A percentile compares a stretch with the other conserved stretches of the same genome.
Evolutionary conservation across 768 basidiomycete species (phyloP).

Genomic region (Lyophyllum shimeji): DNA sequence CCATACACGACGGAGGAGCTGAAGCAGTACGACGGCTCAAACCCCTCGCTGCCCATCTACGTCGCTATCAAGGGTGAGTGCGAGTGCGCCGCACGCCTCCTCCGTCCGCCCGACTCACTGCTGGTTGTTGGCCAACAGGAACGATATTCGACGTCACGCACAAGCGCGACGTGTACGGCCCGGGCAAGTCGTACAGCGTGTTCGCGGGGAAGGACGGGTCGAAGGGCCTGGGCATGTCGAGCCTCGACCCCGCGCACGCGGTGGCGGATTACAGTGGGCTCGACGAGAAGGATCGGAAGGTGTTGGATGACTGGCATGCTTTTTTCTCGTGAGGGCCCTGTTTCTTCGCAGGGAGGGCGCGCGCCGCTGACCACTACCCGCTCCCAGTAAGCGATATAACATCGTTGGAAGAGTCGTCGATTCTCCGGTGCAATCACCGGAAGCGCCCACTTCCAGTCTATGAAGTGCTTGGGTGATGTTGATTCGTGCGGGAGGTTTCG

Average conservation of each 20-base stretch:
- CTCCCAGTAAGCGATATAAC: conserved; percentile 77
- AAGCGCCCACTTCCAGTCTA: conserved; percentile 9
- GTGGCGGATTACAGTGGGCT: conserved; percentile 82
- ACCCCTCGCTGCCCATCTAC: conserved; percentile 70
- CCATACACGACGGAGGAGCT: conserved; percentile 73
- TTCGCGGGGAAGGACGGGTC: conserved; percentile 97
- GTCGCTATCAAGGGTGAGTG: conserved; percentile 87
- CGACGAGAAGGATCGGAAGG: conserved; percentile 69
- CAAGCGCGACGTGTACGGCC: conserved; percentile 89
- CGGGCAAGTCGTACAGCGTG: conserved; percentile 72
- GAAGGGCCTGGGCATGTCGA: conserved; percentile 85
- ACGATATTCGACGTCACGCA: conserved; percentile 87
- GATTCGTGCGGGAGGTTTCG: not conserved
- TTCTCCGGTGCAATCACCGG: conserved; percentile 19
- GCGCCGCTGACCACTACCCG: not conserved
- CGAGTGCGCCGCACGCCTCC: not conserved
- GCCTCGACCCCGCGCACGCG: conserved; percentile 82
- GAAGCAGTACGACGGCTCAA: conserved; percentile 68
- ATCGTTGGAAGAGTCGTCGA: conserved; percentile 77
- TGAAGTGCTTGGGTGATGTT: not conserved
- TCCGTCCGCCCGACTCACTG: not conserved
- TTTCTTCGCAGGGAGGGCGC: not conserved
- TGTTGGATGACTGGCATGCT: conserved; percentile 84
- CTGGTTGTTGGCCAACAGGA: conserved; percentile 47
- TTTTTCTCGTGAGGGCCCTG: conserved; percentile 76